These are phyloP conservation scores for Candida lessepsii DNA, from an alignment of 805 yeast genomes.

Conservation along the genomic window DNA sequence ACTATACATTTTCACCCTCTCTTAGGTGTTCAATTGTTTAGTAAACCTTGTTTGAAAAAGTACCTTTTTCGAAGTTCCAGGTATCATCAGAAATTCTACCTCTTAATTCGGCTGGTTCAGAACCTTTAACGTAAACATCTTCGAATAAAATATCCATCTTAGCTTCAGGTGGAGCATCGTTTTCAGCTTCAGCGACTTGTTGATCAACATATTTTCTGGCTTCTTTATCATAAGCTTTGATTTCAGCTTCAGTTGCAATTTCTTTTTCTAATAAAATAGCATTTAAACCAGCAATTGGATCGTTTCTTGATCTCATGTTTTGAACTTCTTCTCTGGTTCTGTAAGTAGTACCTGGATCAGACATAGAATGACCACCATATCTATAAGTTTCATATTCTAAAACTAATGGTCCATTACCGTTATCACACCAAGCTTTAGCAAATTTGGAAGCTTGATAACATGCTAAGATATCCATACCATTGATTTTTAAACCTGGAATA, in stretches of 20 bases:
- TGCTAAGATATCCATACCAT: conserved; percentile 98
- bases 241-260: conserved; percentile 91
- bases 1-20: no score
- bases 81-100: conserved; percentile 97
- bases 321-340: conserved; percentile 99
- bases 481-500: conserved; percentile 97
- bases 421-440: conserved; percentile 92
- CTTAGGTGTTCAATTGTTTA: no score
- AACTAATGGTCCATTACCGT: conserved; percentile 95
- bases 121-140: conserved; percentile 94
- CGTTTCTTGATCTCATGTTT: conserved; percentile 98
- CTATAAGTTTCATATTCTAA: conserved; percentile 97
- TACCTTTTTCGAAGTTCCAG: conserved; percentile 69
- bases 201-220: conserved; percentile 95
- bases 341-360: conserved; percentile 99
- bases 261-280: conserved; percentile 75
- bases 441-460: conserved; percentile 93
- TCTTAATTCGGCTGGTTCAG: conserved; percentile 89
- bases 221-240: conserved; percentile 91
- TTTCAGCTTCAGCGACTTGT: conserved; percentile 92
- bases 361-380: conserved; percentile 99
- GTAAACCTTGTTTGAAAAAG: conserved; percentile 46
- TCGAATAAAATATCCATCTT: conserved; percentile 91
- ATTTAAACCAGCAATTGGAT: conserved; percentile 96
- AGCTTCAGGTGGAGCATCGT: conserved; percentile 93